Percentiles rank a stretch among this genome's conserved stretches.
phyloP scores from a whole-genome alignment of 2,329 filamentous ascomycete genomes.

The Cladosporium colombiae region DNA sequence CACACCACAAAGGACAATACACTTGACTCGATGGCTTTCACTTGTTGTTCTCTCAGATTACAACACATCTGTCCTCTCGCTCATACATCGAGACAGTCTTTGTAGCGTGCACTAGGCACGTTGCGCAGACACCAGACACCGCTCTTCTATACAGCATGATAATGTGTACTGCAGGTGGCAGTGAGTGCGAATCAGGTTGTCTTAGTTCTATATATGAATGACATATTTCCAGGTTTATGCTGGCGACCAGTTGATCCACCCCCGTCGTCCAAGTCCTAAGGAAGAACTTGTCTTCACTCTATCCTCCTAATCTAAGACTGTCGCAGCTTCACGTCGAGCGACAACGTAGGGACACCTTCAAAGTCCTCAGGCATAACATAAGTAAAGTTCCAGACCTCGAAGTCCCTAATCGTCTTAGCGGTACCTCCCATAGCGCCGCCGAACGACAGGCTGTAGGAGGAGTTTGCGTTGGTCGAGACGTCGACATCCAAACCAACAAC shows the following conservation, averaged over 20 bases:
- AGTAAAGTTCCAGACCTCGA: constrained; percentile 47
- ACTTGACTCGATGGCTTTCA: neutral
- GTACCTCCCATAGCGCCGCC: constrained; percentile 45
- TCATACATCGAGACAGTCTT: neutral
- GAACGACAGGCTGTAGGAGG: constrained; percentile 46
- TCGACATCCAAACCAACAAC: constrained; percentile 51
- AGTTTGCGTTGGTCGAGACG: constrained; percentile 49
- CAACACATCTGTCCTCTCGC: neutral
- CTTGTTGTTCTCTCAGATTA: neutral
- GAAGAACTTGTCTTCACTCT: neutral
- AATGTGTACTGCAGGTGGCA: neutral
- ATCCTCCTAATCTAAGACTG: too few species aligned
- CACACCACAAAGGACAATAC: neutral
- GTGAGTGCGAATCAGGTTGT: neutral
- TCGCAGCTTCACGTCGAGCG: constrained; percentile 10
- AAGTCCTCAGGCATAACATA: constrained; percentile 33
- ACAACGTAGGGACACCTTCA: constrained; percentile 4
- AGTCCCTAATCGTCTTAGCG: constrained; percentile 40
- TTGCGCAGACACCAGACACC: neutral
- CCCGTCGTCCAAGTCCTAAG: neutral
- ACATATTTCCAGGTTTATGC: neutral
- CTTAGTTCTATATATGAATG: neutral
- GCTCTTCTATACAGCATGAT: neutral
- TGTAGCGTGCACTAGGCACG: neutral
- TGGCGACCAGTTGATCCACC: neutral